These are phyloP conservation scores for Eustoma russellianum DNA, from an alignment of 257 asterid genomes.

Conservation along the genomic window DNA sequence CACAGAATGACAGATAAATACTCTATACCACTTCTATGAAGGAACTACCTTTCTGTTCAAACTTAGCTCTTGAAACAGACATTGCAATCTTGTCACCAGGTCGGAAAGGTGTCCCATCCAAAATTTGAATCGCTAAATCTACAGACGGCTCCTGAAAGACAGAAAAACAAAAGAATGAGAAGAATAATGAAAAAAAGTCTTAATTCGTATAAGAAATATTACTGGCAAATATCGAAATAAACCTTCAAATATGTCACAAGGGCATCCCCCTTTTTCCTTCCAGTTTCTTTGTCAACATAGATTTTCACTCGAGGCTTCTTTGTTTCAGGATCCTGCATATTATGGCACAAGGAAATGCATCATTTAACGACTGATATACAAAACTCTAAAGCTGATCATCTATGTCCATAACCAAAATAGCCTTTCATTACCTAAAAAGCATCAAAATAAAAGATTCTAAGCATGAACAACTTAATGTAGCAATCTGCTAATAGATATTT, in stretches of 20 bases:
- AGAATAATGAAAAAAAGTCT: too few species aligned
- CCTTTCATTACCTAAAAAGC: not conserved
- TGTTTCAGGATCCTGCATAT: conserved; percentile 82
- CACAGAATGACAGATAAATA: conserved; percentile 3
- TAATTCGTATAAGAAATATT: too few species aligned
- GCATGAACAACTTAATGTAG: too few species aligned
- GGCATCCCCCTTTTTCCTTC: conserved; percentile 88
- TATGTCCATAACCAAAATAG: not conserved
- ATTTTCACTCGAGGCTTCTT: conserved; percentile 90
- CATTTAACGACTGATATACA: not conserved
- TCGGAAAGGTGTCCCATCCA: conserved; percentile 85
- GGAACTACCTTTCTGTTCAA: conserved; percentile 79
- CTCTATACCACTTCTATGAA: not conserved
- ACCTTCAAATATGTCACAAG: conserved; percentile 88
- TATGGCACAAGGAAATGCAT: conserved; percentile 3
- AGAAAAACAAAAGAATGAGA: conserved; percentile 6
- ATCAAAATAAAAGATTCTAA: too few species aligned
- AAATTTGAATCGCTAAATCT: conserved; percentile 63
- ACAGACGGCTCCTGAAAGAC: conserved; percentile 87
- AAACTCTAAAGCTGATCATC: not conserved
- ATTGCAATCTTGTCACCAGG: conserved; percentile 63
- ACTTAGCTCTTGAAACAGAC: conserved; percentile 78
- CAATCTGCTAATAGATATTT: too few species aligned
- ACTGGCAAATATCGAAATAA: conserved; percentile 15
- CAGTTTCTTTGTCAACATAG: conserved; percentile 79